Evolutionary conservation across 2,329 filamentous ascomycete genomes (phyloP), one percentile per base, ranked within the genome.

Genomic region (Fusarium stilboides): DNA sequence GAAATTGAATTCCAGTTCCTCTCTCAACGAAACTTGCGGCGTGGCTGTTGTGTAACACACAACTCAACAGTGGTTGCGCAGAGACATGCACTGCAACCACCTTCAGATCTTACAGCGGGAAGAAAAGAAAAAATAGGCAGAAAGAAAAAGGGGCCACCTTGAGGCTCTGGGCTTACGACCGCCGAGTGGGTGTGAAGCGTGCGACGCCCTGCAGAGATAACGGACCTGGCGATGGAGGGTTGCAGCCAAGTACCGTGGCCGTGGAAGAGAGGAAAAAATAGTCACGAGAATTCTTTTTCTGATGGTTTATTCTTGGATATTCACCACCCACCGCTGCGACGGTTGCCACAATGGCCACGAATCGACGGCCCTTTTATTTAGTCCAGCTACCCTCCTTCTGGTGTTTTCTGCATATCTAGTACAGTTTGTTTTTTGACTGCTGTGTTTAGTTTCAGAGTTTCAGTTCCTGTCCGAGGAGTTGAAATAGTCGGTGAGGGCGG

Each of bases 401-500:
- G 59, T 31, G 46, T 46, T 60, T 53, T 49, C 28, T 65, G 61
- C 62, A 65, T 65, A 20, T 44, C 42, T 65, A 65, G 62, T 60
- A 53, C 53, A 37, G 40, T 33, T 49, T 44, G 33, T 65, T 24
- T 26, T 31, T 22, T 40, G 58, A 40, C 49, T 45, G 33, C 45
- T 47, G 26, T 19, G 31, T 42, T 40, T 40, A 52, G 49, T 37
- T 62, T 56, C 52, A 54, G 12, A 54, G 44, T 62, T 54, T 69
- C 66, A 52, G 50, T 57, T 58, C 31, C 52, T 63, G 34, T 44
- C 22, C 17, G 34, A 66, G 68, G 53, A 39, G 40, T 15, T 31
- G 62, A 24, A 64, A 65, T 65, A 69, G 73, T 75, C 73, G 73
- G 73, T 75, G 73, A 75, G 63, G 51, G 14, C 70, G 68, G 67